Evolutionary conservation across 2,329 filamentous ascomycete species (phyloP), one percentile per base, ranked within the genome.

Genomic region (Colletotrichum simmondsii): DNA sequence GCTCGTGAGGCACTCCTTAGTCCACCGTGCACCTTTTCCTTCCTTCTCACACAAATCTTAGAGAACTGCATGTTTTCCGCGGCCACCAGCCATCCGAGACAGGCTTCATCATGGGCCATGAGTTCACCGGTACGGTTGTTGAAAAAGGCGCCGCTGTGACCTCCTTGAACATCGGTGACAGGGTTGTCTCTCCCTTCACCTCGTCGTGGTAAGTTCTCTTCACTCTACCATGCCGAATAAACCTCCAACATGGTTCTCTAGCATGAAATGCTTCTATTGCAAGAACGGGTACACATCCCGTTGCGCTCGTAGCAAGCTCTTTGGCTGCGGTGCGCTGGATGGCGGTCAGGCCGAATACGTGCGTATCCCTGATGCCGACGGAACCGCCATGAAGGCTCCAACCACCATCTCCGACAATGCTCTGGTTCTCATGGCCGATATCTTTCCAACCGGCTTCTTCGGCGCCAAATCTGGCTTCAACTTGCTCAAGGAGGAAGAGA

Each of bases 381-480:
- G 91, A 46, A 97, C 94, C 1, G 90, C 92, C n/a, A 88, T 95
- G 79, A 92, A 92, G 78, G 92, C 94, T 0, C 82, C 89, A 2
- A 90, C 88, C 10, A 78, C 76, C n/a, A 92, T 97, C 71, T 90
- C 92, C 24, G 92, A 96, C 76, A 89, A 93, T 75, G 91, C 91
- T 46, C 87, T 97, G 61, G 91, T 97, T 7, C 88, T 98, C 30
- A 97, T 98, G 95, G 95, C 94, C 19, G 95, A 98, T 79, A 97
- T 98, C 77, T 97, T 97, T 82, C 95, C 95, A 1, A 94, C 92
- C 0, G 94, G 95, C 8, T 97, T 91, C 83, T 97, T 95, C 77
- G 95, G 94, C 7, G 94, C 94, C 5, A 88, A 89, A 70, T 97
- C 95, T 78, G 95, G 92, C 7, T 92, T 97, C 81, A 89, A 90